Conservation (phyloP, 2,329 filamentous ascomycete genomes). For the Fusarium sambucinum region DNA sequence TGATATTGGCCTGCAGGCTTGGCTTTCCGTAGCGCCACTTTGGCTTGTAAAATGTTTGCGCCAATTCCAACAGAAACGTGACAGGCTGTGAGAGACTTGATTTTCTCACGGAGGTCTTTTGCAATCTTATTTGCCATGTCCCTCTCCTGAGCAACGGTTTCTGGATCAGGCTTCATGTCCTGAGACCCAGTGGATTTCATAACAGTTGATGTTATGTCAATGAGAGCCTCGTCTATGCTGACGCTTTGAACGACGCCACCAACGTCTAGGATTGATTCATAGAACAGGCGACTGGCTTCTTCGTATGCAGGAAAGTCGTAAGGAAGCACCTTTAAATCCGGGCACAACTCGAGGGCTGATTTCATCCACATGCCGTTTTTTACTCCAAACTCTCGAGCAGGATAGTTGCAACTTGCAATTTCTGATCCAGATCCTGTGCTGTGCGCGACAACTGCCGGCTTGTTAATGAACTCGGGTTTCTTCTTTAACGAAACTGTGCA, state of each 20-base stretch:
- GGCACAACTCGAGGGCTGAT: conserved; percentile 82
- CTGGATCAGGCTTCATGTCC: conserved; percentile 73
- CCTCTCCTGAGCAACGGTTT: conserved; percentile 81
- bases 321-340: conserved; percentile 87
- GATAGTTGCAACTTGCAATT: conserved; percentile 98
- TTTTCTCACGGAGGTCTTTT: conserved; percentile 71
- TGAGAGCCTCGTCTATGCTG: conserved; percentile 92
- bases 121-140: conserved; percentile 79
- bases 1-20: conserved; percentile 96
- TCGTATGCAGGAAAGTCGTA: conserved; percentile 98
- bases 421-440: conserved; percentile 87
- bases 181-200: conserved; percentile 74
- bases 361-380: conserved; percentile 99
- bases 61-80: conserved; percentile 94
- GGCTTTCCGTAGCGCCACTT: conserved; percentile 88
- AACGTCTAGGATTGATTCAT: conserved; percentile 82
- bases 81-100: conserved; percentile 83
- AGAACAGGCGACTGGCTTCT: conserved; percentile 88
- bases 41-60: conserved; percentile 89
- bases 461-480: conserved; percentile 78
- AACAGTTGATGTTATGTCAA: conserved; percentile 83
- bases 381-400: conserved; percentile 84
- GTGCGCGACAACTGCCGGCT: conserved; percentile 90
- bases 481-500: conserved; percentile 89
- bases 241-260: conserved; percentile 93